Conservation (phyloP, 768 basidiomycete genomes). For the Gloeophyllum trabeum region DNA sequence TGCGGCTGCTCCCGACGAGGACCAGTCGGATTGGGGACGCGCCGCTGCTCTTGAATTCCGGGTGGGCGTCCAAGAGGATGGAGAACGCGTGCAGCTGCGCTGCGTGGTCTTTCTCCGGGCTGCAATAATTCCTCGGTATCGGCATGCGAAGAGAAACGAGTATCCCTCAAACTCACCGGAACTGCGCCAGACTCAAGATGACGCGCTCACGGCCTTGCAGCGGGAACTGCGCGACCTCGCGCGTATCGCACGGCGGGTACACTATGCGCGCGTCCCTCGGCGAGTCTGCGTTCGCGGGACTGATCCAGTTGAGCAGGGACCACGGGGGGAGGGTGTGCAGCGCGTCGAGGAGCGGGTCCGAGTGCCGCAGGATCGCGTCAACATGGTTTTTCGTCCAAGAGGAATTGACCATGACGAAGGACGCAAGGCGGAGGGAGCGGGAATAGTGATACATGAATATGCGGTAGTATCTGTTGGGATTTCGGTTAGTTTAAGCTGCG, state of each 20-base stretch:
- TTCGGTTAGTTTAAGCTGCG: not conserved
- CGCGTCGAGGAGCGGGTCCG: slow-evolving; percentile 34
- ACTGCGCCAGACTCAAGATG: slow-evolving; percentile 86
- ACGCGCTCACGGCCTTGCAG: slow-evolving; percentile 45
- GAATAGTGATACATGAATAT: slow-evolving; percentile 81
- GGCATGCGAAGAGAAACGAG: not conserved
- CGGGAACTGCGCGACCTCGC: slow-evolving; percentile 47
- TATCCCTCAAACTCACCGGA: slow-evolving; percentile 49
- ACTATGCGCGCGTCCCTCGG: slow-evolving; percentile 48
- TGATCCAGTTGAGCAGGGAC: no score
- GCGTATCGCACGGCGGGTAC: slow-evolving; percentile 89
- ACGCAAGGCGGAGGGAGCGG: slow-evolving; percentile 56
- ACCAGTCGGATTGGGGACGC: slow-evolving; percentile 42
- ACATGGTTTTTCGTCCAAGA: slow-evolving; percentile 90
- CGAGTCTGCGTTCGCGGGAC: no score
- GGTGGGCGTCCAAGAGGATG: slow-evolving; percentile 42
- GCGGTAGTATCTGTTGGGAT: slow-evolving; percentile 64
- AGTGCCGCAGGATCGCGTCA: slow-evolving; percentile 53
- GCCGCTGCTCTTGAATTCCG: slow-evolving; percentile 34
- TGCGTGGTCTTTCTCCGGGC: slow-evolving; percentile 91
- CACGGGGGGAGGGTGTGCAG: slow-evolving; percentile 3
- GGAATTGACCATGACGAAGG: slow-evolving; percentile 88
- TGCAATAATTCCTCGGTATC: slow-evolving; percentile 22
- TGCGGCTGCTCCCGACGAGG: slow-evolving; percentile 79
- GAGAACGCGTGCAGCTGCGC: slow-evolving; percentile 67